Evolutionary conservation across 2,329 filamentous ascomycete genomes (phyloP).

Genomic region (Lachnellula willkommii): DNA sequence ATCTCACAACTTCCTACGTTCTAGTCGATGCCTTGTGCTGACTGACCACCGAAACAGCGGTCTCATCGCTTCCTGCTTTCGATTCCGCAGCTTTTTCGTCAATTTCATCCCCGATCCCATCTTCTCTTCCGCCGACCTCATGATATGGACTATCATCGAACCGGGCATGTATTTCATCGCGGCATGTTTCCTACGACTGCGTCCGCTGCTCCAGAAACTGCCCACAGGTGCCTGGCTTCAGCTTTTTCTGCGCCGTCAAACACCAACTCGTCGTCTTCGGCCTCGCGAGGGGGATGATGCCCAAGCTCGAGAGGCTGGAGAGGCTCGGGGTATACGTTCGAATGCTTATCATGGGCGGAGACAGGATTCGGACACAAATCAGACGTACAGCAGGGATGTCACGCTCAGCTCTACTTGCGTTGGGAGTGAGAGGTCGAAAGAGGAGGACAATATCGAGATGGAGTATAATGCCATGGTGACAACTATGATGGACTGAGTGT

Average conservation of each 20-base stretch:
- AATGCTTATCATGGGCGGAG: no score
- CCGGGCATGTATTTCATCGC: slow-evolving; percentile 5
- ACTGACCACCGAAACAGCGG: neutral
- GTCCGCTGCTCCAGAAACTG: neutral
- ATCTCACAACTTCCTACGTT: neutral
- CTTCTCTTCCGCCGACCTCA: neutral
- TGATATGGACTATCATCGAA: slow-evolving; percentile 6
- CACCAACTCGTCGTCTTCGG: no score
- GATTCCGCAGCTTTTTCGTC: slow-evolving; percentile 1
- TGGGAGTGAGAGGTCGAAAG: no score
- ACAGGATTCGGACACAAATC: no score
- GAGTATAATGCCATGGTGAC: no score
- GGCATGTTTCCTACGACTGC: slow-evolving; percentile 1
- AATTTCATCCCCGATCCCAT: neutral
- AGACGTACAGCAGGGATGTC: no score
- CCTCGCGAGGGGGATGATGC: no score
- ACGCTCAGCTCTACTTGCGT: no score
- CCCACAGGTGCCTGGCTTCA: neutral
- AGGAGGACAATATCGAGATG: no score
- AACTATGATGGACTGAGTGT: no score
- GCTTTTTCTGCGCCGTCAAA: neutral
- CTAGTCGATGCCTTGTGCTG: neutral
- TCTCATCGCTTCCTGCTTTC: slow-evolving; percentile 1
- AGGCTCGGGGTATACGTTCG: no score
- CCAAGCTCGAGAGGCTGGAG: no score